Evolutionary conservation across 2,329 filamentous ascomycete genomes (phyloP).

Genomic region (Fonsecaea pugnacius): DNA sequence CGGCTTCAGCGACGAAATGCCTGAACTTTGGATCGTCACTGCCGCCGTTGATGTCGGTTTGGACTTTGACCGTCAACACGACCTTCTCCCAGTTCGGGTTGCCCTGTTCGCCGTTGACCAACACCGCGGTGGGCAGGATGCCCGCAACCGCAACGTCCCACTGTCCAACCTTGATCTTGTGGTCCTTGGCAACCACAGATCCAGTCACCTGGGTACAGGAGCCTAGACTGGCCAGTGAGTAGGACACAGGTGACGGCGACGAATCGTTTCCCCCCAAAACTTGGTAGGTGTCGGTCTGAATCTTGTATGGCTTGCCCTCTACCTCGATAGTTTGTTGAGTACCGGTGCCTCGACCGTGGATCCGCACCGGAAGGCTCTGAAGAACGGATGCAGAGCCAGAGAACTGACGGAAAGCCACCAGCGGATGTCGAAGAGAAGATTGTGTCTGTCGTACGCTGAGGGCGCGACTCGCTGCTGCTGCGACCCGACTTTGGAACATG

Average conservation of each 20-base stretch:
- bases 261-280: slow-evolving; percentile 40
- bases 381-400: not conserved
- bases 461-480: not conserved
- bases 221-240: slow-evolving; percentile 40
- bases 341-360: slow-evolving; percentile 37
- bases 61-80: slow-evolving; percentile 34
- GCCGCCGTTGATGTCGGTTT: slow-evolving; percentile 36
- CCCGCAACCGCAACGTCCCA: slow-evolving; percentile 40
- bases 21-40: slow-evolving; percentile 28
- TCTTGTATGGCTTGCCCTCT: slow-evolving; percentile 38
- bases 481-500: not conserved
- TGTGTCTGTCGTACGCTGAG: not conserved
- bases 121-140: slow-evolving; percentile 36
- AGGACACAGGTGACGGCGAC: slow-evolving; percentile 40
- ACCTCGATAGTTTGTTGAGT: slow-evolving; percentile 38
- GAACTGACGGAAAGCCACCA: not conserved
- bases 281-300: slow-evolving; percentile 40
- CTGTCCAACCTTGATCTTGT: slow-evolving; percentile 38
- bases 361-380: slow-evolving; percentile 32
- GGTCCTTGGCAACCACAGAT: slow-evolving; percentile 39
- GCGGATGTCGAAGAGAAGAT: not conserved
- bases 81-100: slow-evolving; percentile 42
- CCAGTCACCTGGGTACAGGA: slow-evolving; percentile 43
- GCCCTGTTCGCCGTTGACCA: slow-evolving; percentile 39
- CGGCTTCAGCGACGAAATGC: slow-evolving; percentile 38